Evolutionary conservation across 179 eudicot species (phyloP).

Genomic region (Corrigiola litoralis): DNA sequence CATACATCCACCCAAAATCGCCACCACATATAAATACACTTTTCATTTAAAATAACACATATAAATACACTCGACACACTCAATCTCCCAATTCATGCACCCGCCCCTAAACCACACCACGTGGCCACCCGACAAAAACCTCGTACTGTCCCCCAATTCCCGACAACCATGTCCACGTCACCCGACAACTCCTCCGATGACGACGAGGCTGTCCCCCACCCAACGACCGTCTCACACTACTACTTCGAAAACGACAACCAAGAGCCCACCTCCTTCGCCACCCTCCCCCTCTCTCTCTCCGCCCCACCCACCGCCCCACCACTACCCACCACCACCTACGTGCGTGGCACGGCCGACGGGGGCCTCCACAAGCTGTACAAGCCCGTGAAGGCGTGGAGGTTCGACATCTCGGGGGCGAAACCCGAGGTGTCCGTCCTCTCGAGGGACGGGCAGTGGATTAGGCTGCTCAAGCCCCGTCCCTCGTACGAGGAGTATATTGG

Average conservation of each 20-base stretch:
- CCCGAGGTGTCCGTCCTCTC: constrained; percentile 68
- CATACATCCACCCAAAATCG: too few species aligned
- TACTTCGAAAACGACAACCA: constrained; percentile 44
- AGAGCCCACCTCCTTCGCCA: constrained; percentile 54
- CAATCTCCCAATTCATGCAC: too few species aligned
- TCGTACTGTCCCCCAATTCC: too few species aligned
- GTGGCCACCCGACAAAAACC: too few species aligned
- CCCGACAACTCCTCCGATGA: too few species aligned
- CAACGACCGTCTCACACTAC: constrained; percentile 50
- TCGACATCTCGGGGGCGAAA: constrained; percentile 44
- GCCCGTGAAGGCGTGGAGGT: constrained; percentile 77
- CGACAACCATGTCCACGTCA: too few species aligned
- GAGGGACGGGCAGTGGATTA: constrained; percentile 64
- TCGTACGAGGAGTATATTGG: constrained; percentile 49
- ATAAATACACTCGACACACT: too few species aligned
- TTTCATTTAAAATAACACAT: too few species aligned
- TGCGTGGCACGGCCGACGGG: constrained; percentile 53
- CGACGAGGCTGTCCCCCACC: constrained; percentile 55
- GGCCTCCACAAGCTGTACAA: constrained; percentile 62
- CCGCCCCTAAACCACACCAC: too few species aligned
- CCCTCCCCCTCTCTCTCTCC: constrained; percentile 49
- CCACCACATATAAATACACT: too few species aligned
- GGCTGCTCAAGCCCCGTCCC: constrained; percentile 69
- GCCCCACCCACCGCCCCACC: too few species aligned
- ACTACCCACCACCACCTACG: constrained; percentile 37